Conservation (phyloP, 2,329 filamentous ascomycete species). For the Ascochyta clinopodiicola region DNA sequence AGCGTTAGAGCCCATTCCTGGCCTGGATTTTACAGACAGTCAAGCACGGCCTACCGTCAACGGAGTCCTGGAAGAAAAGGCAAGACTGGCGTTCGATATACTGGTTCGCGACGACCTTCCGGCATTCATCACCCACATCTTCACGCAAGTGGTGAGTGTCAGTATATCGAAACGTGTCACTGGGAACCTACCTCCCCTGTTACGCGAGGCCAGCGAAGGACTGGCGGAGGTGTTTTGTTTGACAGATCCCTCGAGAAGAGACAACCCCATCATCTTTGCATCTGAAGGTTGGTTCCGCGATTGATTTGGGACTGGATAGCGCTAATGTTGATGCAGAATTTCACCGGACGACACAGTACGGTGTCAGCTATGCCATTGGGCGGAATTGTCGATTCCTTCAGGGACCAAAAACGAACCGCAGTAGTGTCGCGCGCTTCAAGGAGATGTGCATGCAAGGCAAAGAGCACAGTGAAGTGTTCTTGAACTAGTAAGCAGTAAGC, state of each 20-base stretch:
- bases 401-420: slow-evolving; percentile 71
- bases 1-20: slow-evolving; percentile 63
- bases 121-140: slow-evolving; percentile 73
- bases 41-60: slow-evolving; percentile 63
- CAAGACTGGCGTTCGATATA: slow-evolving; percentile 68
- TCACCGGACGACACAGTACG: slow-evolving; percentile 76
- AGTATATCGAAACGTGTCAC: slow-evolving; percentile 73
- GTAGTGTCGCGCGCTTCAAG: slow-evolving; percentile 67
- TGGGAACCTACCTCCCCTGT: slow-evolving; percentile 67
- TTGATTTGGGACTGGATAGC: no score
- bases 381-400: slow-evolving; percentile 82
- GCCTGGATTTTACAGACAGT: slow-evolving; percentile 62
- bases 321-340: slow-evolving; percentile 64
- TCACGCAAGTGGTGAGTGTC: slow-evolving; percentile 71
- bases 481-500: slow-evolving; percentile 68
- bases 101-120: slow-evolving; percentile 73
- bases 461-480: slow-evolving; percentile 75
- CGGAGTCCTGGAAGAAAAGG: slow-evolving; percentile 65
- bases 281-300: slow-evolving; percentile 65
- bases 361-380: slow-evolving; percentile 74
- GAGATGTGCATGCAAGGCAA: slow-evolving; percentile 67
- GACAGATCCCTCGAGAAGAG: slow-evolving; percentile 73
- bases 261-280: slow-evolving; percentile 79
- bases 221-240: slow-evolving; percentile 79
- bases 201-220: slow-evolving; percentile 74